A percentile compares a stretch with the other conserved stretches of the same genome.
phyloP scores from a whole-genome alignment of 768 basidiomycete genomes.

The Panellus pusillus region DNA sequence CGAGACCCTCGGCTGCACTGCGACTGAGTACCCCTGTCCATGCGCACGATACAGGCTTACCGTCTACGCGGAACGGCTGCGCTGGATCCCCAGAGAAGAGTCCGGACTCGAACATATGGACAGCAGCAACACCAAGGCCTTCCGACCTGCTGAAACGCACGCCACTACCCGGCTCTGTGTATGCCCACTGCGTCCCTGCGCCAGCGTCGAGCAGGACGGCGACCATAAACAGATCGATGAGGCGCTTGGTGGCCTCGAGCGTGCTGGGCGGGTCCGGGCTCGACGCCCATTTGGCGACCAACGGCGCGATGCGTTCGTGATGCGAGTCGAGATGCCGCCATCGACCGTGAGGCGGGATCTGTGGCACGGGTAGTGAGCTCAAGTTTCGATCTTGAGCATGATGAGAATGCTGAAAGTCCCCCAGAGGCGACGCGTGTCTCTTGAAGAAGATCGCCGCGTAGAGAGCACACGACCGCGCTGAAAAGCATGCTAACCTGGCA shows the following conservation, averaged over 20 bases:
- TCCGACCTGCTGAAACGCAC: slow-evolving; percentile 64
- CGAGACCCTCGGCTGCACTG: slow-evolving; percentile 65
- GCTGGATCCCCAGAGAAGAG: slow-evolving; percentile 71
- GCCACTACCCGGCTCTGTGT: slow-evolving; percentile 58
- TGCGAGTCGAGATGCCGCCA: slow-evolving; percentile 88
- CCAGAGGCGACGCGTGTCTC: too few species aligned
- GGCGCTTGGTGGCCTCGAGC: slow-evolving; percentile 65
- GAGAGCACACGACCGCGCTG: too few species aligned
- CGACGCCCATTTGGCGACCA: slow-evolving; percentile 57
- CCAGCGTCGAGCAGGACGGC: slow-evolving; percentile 95
- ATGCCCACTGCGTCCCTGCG: slow-evolving; percentile 82
- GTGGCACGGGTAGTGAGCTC: not conserved
- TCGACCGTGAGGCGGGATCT: slow-evolving; percentile 88
- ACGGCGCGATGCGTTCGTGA: slow-evolving; percentile 57
- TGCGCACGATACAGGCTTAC: slow-evolving; percentile 42
- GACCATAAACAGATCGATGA: slow-evolving; percentile 87
- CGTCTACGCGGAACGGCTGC: slow-evolving; percentile 77
- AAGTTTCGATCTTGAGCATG: too few species aligned
- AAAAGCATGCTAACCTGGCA: slow-evolving; percentile 44
- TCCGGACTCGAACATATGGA: slow-evolving; percentile 85
- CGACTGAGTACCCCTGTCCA: not conserved
- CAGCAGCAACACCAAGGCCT: slow-evolving; percentile 86
- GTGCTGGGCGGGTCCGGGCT: slow-evolving; percentile 40
- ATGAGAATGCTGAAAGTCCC: too few species aligned
- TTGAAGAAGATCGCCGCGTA: too few species aligned